Evolutionary conservation across 352 stramenopile species (phyloP).

Genomic region (Phytophthora ohioensis): DNA sequence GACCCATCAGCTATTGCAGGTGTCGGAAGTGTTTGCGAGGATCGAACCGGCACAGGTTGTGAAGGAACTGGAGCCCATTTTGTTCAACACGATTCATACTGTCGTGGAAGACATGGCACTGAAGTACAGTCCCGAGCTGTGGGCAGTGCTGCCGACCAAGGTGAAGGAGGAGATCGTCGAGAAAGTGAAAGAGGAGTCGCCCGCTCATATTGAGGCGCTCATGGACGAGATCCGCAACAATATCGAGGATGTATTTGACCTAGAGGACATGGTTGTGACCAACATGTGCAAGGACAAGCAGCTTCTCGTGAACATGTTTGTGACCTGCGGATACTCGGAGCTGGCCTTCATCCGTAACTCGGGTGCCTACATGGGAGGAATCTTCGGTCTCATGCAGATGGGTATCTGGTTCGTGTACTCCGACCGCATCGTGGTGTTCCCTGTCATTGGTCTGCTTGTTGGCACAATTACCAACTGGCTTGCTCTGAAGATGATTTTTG

Average conservation of each 20-base stretch:
- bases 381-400: constrained; percentile 92
- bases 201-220: constrained; percentile 91
- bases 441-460: constrained; percentile 95
- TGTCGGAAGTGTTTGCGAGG: constrained; percentile 93
- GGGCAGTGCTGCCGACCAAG: constrained; percentile 75
- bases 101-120: constrained; percentile 91
- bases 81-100: constrained; percentile 91
- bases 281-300: constrained; percentile 96
- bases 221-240: constrained; percentile 96
- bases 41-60: constrained; percentile 93
- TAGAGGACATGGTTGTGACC: constrained; percentile 95
- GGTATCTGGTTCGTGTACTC: constrained; percentile 88
- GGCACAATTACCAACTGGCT: constrained; percentile 98
- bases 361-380: constrained; percentile 90
- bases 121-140: constrained; percentile 90
- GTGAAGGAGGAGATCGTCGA: constrained; percentile 94
- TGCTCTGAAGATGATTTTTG: constrained; percentile 94
- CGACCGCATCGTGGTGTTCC: constrained; percentile 88
- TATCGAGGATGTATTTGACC: constrained; percentile 96
- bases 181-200: constrained; percentile 94
- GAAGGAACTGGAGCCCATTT: constrained; percentile 92
- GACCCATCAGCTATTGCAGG: constrained; percentile 93
- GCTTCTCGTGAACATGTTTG: constrained; percentile 96
- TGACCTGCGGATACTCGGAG: constrained; percentile 93
- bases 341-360: constrained; percentile 93